These are phyloP conservation scores for Colletotrichum tropicicola DNA, from an alignment of 2,329 filamentous ascomycete genomes.

Conservation along the genomic window DNA sequence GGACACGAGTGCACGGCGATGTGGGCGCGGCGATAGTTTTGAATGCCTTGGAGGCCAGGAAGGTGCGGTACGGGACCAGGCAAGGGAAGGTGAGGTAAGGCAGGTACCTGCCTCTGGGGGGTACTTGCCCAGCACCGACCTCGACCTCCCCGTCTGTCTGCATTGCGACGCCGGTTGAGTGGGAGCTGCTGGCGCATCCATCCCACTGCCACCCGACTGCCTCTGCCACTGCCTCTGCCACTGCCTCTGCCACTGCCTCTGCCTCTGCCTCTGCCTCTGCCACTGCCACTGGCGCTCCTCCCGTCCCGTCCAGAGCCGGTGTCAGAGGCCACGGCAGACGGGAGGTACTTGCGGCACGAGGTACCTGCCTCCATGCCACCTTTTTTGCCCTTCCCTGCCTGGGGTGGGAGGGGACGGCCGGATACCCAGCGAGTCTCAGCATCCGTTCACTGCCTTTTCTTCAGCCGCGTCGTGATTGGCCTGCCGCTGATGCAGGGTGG, in stretches of 20 bases:
- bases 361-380: background rate
- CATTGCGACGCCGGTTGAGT: no score
- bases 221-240: background rate
- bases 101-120: background rate
- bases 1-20: conserved; percentile 36
- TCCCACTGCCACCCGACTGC: background rate
- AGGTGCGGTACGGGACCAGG: background rate
- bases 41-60: conserved; percentile 35
- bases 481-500: background rate
- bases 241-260: background rate
- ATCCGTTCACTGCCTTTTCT: conserved; percentile 22
- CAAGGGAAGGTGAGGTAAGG: background rate
- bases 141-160: no score
- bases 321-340: no score
- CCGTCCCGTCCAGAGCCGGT: no score
- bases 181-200: no score
- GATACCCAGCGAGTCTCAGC: conserved; percentile 31
- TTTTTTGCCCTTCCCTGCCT: background rate
- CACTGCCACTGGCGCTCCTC: no score
- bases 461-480: conserved; percentile 8
- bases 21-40: conserved; percentile 44
- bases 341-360: background rate
- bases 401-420: background rate
- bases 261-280: background rate
- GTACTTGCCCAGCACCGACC: no score